phyloP scores from a whole-genome alignment of 768 basidiomycete species.

The Termitomyces sp. region DNA sequence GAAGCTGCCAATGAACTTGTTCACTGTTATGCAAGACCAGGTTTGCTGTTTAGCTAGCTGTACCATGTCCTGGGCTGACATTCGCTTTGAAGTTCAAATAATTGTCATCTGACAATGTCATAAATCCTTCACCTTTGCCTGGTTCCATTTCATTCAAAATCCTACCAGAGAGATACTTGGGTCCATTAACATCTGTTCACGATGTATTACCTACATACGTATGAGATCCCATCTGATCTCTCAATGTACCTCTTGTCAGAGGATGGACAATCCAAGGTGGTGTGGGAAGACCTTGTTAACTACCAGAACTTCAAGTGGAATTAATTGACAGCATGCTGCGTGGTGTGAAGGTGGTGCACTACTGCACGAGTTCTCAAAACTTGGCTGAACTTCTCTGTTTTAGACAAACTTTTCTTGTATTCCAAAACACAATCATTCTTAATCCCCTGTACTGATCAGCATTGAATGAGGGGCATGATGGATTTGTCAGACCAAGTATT shows the following conservation, averaged over 20 bases:
- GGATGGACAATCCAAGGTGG: neutral
- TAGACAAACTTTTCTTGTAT: no score
- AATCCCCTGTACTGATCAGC: no score
- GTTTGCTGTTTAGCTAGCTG: slow-evolving; percentile 32
- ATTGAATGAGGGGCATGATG: no score
- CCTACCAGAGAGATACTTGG: slow-evolving; percentile 36
- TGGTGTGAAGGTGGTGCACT: no score
- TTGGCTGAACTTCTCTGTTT: no score
- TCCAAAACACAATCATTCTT: no score
- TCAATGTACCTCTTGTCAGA: neutral
- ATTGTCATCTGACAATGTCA: slow-evolving; percentile 58
- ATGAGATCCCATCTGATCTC: slow-evolving; percentile 3
- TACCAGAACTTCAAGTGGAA: no score
- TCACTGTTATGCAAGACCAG: slow-evolving; percentile 71
- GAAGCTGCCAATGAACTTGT: slow-evolving; percentile 57
- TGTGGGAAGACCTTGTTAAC: no score
- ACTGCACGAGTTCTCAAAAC: no score
- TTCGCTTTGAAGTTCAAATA: slow-evolving; percentile 53
- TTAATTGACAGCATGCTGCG: no score
- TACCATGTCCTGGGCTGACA: neutral
- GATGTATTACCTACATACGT: slow-evolving; percentile 58
- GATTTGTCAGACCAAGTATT: no score
- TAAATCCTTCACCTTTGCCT: slow-evolving; percentile 29
- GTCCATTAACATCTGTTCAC: slow-evolving; percentile 46
- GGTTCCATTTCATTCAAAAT: slow-evolving; percentile 35